Conservation (phyloP, 768 basidiomycete genomes). For the Suillus decipiens region DNA sequence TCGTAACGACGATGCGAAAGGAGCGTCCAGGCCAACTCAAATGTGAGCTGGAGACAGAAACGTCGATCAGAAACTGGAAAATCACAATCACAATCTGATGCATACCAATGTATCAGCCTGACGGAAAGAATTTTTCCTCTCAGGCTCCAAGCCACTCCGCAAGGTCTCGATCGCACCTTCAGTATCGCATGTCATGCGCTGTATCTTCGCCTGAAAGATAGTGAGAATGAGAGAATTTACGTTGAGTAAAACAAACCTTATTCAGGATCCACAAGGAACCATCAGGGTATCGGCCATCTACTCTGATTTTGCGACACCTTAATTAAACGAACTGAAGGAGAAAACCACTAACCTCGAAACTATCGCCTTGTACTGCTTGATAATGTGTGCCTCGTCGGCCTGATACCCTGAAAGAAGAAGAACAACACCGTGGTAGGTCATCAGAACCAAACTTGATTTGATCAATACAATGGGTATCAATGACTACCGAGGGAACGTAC, state of each 20-base stretch:
- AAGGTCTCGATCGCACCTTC: conserved; percentile 67
- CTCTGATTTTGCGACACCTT: conserved; percentile 32
- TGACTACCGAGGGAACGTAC: conserved; percentile 37
- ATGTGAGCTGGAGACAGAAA: conserved; percentile 51
- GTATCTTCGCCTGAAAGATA: conserved; percentile 61
- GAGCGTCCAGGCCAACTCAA: conserved; percentile 79
- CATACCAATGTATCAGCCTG: conserved; percentile 75
- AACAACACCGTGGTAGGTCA: conserved; percentile 78
- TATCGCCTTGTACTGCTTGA: conserved; percentile 63
- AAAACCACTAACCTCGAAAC: conserved; percentile 55
- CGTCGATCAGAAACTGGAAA: neutral
- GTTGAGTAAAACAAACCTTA: conserved; percentile 39
- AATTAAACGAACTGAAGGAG: neutral
- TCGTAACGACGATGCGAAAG: conserved; percentile 63
- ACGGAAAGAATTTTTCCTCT: conserved; percentile 53
- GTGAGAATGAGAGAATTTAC: neutral
- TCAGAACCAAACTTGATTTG: conserved; percentile 62
- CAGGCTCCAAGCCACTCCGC: conserved; percentile 55
- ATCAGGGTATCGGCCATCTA: conserved; percentile 58
- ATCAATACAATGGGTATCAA: conserved; percentile 5
- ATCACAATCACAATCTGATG: conserved; percentile 5
- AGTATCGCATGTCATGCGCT: conserved; percentile 68
- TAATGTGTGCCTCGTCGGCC: conserved; percentile 65
- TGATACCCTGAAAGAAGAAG: conserved; percentile 74
- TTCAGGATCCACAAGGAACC: conserved; percentile 78